Evolutionary conservation across 1,284 basidiomycete genomes (phyloP), one percentile per base, ranked within the genome.

Genomic region (Cryptococcus deneoformans): DNA sequence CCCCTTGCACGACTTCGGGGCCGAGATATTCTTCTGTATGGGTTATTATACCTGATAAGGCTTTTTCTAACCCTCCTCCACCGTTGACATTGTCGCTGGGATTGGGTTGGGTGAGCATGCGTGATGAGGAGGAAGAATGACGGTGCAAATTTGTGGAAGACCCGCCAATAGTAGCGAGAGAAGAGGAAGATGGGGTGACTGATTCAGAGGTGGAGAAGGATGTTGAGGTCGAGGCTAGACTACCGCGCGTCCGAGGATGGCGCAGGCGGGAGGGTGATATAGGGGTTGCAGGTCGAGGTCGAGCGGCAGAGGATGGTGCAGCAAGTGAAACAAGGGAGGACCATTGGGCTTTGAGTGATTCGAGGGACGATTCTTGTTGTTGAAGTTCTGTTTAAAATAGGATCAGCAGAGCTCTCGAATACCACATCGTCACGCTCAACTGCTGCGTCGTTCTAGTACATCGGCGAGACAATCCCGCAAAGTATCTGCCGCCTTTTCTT

Each of bases 281-380:
- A 5, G 29, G 29, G 29, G 3, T 29, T 29, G 29, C 3, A 3
- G 29, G 29, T 29, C 5, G 29, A 29, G 29, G 29, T 29, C 5
- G 29, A 29, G 29, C 14, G 38, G 42, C 39, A 35, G 54, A 50
- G 11, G 62, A 61, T 12, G 49, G 62, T 9, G 59, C 52, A 12
- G 66, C 56, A 9, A 65, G 61, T 39, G 71, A 65, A 24, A 66
- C 66, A 16, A 74, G 65, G 6, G 63, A 46, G 1, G 68, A 69
- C 70, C 70, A 76, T 10, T 64, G 65, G 1, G 64, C 48, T 40
- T 72, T 72, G 24, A 76, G 69, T 14, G 59, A 45, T 5, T 61
- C 54, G 46, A 76, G 68, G 5, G 71, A 64, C 5, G 64, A 45
- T 54, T 76, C 71, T 53, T 76, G 70, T 11, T 54, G 44, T 0